Percentiles rank a stretch among this genome's conserved stretches.
Evolutionary conservation across 495 filamentous ascomycete genomes (phyloP).

Genomic region (Annulohypoxylon nitens): DNA sequence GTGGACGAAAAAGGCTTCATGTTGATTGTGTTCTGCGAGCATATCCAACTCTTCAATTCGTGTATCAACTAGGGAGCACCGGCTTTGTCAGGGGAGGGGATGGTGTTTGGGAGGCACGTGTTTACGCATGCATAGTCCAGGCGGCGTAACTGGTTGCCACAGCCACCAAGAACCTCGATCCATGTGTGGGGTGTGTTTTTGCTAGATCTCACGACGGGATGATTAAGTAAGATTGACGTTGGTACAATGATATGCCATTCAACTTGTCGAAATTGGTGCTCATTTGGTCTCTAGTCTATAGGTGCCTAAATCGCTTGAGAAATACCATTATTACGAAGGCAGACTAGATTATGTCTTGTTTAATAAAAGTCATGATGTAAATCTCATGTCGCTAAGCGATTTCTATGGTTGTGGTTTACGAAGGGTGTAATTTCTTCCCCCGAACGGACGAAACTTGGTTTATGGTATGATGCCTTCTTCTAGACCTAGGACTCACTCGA

Average conservation of each 20-base stretch:
- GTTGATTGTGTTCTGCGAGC: neutral
- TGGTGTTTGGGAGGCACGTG: constrained; percentile 23
- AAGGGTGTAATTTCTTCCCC: neutral
- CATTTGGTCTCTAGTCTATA: neutral
- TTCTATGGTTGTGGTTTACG: neutral
- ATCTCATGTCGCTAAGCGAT: too few relatives aligned
- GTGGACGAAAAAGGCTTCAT: neutral
- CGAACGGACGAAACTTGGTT: neutral
- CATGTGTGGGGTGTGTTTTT: constrained; percentile 17
- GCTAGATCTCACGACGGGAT: constrained; percentile 33
- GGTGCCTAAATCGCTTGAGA: too few relatives aligned
- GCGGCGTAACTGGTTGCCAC: constrained; percentile 28
- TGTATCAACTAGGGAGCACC: constrained; percentile 38
- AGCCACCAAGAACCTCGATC: constrained; percentile 7
- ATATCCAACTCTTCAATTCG: constrained; percentile 23
- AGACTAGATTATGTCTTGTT: too few relatives aligned
- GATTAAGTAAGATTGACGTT: constrained; percentile 35
- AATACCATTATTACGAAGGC: too few relatives aligned
- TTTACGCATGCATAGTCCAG: constrained; percentile 32
- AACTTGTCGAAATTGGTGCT: neutral
- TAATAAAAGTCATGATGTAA: too few relatives aligned
- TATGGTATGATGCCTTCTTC: neutral
- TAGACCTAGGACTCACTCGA: too few relatives aligned
- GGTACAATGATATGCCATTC: constrained; percentile 33
- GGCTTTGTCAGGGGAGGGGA: constrained; percentile 8